phyloP scores from a whole-genome alignment of 305 asterid species.

The Plantago lanceolata region DNA sequence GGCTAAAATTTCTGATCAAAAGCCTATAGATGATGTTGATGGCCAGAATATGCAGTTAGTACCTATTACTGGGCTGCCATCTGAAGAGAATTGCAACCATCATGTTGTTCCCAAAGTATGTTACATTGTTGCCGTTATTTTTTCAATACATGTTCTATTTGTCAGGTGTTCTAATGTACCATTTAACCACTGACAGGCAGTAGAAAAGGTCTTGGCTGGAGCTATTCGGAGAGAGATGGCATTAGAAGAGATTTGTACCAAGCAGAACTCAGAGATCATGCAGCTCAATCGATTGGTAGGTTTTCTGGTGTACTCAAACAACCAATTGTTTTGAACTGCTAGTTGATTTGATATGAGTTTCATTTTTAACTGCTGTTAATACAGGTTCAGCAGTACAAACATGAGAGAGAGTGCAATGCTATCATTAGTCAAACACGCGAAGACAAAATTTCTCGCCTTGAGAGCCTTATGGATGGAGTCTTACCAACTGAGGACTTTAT shows the following conservation, averaged over 20 bases:
- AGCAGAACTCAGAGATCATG: slow-evolving; percentile 72
- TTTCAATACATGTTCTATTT: slow-evolving; percentile 21
- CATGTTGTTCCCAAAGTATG: slow-evolving; percentile 91
- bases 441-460: slow-evolving; percentile 91
- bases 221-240: slow-evolving; percentile 99
- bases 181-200: slow-evolving; percentile 59
- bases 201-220: slow-evolving; percentile 94
- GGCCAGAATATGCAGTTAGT: slow-evolving; percentile 75
- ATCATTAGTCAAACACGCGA: slow-evolving; percentile 84
- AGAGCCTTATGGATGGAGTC: slow-evolving; percentile 93
- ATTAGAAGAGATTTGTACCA: slow-evolving; percentile 75
- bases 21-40: slow-evolving; percentile 34
- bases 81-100: slow-evolving; percentile 47
- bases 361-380: slow-evolving; percentile 19
- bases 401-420: slow-evolving; percentile 92
- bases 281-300: slow-evolving; percentile 90
- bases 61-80: slow-evolving; percentile 48
- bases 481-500: slow-evolving; percentile 77
- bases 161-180: slow-evolving; percentile 27
- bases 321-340: slow-evolving; percentile 15
- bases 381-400: slow-evolving; percentile 96
- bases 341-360: slow-evolving; percentile 21
- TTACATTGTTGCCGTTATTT: slow-evolving; percentile 22
- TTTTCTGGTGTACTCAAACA: slow-evolving; percentile 22
- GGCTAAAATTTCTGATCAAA: slow-evolving; percentile 39